Evolutionary conservation across 2,329 filamentous ascomycete species (phyloP), one percentile per base, ranked within the genome.

Genomic region (Penicillium sp.): DNA sequence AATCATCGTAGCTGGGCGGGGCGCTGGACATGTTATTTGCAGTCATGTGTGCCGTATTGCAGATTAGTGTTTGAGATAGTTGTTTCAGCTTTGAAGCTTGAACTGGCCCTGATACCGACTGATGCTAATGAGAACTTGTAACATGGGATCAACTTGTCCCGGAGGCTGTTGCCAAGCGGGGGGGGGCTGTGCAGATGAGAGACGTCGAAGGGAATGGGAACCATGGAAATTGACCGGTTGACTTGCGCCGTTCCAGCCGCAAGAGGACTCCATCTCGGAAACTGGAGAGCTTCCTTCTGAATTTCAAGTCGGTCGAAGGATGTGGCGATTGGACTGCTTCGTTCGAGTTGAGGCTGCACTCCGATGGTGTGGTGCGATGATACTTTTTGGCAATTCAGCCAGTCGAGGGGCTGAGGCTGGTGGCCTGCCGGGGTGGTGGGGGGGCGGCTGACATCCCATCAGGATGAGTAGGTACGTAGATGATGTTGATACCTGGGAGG

Each of bases 1-100:
- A 64, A 35, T 62, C 66, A 14, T 69, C 61, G 54, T 71, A 71
- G 55, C 66, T 66, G 2, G 71, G 69, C 10, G 71, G 65, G 26
- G 57, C 45, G 4, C 28, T 55, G 13, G 35, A 37, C n/a, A 38
- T 16, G 42, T 30, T 51, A 22, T 38, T 22, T 28, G 14, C n/a
- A 11, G 42, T 19, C 8, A 30, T 33, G 19, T 53, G 51, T 11
- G 49, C 57, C 57, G 37, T 42, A 2, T 30, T 48, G 45, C 14
- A 48, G 10, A n/a, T n/a, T 16, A 16, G 45, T 16, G n/a, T 7
- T n/a, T 3, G 25, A 48, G 25, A 10, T 25, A 26, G 5, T 11
- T 30, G 11, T 33, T 37, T 10, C 38, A 19, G 11, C 33, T 52
- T 37, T 14, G 49, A 22, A 25, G 30, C n/a, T 52, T 35, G 22